phyloP scores from a whole-genome alignment of 805 yeast genomes.

The Metschnikowia bowlesiae region DNA sequence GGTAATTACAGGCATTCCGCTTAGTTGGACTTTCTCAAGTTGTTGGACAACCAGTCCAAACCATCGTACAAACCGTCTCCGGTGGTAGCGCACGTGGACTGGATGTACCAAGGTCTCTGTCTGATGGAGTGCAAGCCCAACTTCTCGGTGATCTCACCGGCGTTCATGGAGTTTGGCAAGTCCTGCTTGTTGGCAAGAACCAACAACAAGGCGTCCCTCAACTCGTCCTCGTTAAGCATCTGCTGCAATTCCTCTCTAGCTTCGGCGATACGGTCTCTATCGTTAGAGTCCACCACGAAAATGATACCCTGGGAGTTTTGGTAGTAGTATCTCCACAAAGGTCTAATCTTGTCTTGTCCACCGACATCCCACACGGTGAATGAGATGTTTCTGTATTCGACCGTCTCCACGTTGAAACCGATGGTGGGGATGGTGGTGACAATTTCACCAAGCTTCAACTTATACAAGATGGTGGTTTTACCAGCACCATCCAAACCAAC shows the following conservation, averaged over 20 bases:
- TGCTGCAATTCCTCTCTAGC: conserved; percentile 98
- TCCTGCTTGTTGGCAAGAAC: conserved; percentile 98
- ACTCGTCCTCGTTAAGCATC: conserved; percentile 97
- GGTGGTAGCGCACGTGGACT: conserved; percentile 98
- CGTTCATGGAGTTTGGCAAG: conserved; percentile 98
- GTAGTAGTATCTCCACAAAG: conserved; percentile 98
- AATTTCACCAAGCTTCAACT: conserved; percentile 92
- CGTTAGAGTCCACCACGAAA: conserved; percentile 96
- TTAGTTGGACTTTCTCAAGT: conserved; percentile 20
- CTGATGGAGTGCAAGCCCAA: conserved; percentile 94
- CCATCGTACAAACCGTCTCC: conserved; percentile 75
- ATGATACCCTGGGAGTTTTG: conserved; percentile 98
- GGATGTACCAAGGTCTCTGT: conserved; percentile 99
- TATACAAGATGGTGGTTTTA: conserved; percentile 93
- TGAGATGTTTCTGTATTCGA: conserved; percentile 93
- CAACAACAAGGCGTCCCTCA: conserved; percentile 90
- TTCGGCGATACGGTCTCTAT: conserved; percentile 95
- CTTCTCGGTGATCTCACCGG: conserved; percentile 97
- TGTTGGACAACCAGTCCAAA: conserved; percentile 24
- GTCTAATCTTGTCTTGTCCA: conserved; percentile 99
- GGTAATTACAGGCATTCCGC: background rate
- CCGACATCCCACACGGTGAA: conserved; percentile 99
- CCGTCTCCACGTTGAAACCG: conserved; percentile 97
- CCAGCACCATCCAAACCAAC: conserved; percentile 99
- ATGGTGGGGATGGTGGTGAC: conserved; percentile 95